Evolutionary conservation across 108 stramenopile genomes (phyloP).

Genomic region (Skeletonema tropicum): DNA sequence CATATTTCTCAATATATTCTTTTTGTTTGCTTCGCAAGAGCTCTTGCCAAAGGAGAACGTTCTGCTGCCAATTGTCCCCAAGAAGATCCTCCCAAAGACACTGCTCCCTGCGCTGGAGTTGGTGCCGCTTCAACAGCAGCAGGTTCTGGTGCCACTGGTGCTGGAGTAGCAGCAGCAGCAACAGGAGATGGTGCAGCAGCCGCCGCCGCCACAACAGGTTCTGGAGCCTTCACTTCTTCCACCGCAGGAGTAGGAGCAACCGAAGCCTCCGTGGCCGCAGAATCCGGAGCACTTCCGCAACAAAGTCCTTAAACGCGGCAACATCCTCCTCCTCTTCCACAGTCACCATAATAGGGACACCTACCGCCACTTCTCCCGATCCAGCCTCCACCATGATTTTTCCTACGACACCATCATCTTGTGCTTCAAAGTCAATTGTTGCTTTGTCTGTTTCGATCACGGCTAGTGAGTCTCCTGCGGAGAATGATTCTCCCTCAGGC

Average conservation of each 20-base stretch:
- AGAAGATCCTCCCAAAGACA: constrained; percentile 39
- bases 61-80: constrained; percentile 71
- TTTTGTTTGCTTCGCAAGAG: constrained; percentile 69
- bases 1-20: constrained; percentile 76
- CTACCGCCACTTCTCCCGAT: constrained; percentile 79
- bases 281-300: constrained; percentile 37
- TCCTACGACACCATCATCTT: constrained; percentile 95
- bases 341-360: constrained; percentile 91
- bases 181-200: constrained; percentile 9
- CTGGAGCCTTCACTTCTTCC: constrained; percentile 22
- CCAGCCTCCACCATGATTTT: constrained; percentile 86
- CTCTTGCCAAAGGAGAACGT: constrained; percentile 73
- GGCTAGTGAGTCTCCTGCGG: constrained; percentile 92
- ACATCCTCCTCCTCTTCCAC: constrained; percentile 90
- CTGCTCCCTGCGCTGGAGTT: constrained; percentile 27
- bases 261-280: constrained; percentile 31
- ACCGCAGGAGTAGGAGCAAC: constrained; percentile 37
- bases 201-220: constrained; percentile 27
- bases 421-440: constrained; percentile 95
- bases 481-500: constrained; percentile 83
- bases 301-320: constrained; percentile 89
- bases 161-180: constrained; percentile 3
- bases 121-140: constrained; percentile 39
- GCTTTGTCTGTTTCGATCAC: constrained; percentile 99
- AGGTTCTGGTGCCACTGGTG: constrained; percentile 42